A percentile compares a stretch with the other conserved stretches of the same genome.
Conservation (phyloP, 163 green algal genomes). For the Coccomyxa subellipsoidea region DNA sequence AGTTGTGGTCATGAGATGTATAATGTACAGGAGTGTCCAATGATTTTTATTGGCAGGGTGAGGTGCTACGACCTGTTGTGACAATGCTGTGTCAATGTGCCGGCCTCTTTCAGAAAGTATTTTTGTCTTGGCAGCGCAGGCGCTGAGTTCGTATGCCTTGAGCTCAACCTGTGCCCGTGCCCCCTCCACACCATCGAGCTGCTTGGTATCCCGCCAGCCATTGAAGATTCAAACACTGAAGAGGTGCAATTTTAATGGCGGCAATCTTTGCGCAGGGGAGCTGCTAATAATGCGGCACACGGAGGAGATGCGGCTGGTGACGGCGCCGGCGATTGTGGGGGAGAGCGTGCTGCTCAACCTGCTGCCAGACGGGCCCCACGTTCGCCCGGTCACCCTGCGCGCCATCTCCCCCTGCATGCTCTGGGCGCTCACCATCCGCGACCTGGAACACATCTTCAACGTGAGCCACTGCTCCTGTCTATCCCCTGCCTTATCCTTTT, state of each 20-base stretch:
- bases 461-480: background rate
- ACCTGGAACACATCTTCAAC: slow-evolving; percentile 5
- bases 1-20: no score
- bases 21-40: no score
- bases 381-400: background rate
- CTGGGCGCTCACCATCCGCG: background rate
- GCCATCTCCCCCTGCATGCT: slow-evolving; percentile 1
- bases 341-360: slow-evolving; percentile 26
- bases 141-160: background rate
- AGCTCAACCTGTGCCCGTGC: background rate
- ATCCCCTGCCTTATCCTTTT: no score
- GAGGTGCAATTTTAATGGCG: no score
- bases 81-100: background rate
- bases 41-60: no score
- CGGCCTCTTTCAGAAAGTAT: background rate
- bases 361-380: background rate
- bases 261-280: no score
- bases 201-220: no score
- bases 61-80: background rate
- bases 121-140: background rate
- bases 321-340: slow-evolving; percentile 29
- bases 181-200: no score
- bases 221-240: no score
- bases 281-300: slow-evolving; percentile 20
- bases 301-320: slow-evolving; percentile 17